phyloP scores from a whole-genome alignment of 2,329 filamentous ascomycete genomes.

The Xylariaceae sp. region DNA sequence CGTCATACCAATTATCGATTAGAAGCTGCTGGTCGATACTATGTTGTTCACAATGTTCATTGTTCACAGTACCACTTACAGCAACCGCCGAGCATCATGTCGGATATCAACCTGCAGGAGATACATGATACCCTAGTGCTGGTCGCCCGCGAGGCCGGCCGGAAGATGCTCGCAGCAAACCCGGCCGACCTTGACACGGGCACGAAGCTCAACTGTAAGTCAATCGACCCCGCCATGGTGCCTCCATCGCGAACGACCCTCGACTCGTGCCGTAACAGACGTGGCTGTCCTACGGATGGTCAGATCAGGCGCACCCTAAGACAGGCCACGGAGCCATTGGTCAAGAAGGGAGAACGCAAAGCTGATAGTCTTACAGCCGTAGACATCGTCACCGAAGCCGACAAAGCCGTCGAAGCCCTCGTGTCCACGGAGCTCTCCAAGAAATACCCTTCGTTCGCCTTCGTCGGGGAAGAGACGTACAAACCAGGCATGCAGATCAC shows the following conservation, averaged over 20 bases:
- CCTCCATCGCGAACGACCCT: slow-evolving; percentile 7
- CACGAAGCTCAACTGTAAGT: slow-evolving; percentile 62
- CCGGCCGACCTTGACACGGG: slow-evolving; percentile 52
- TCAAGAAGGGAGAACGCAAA: neutral
- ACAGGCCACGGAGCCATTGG: neutral
- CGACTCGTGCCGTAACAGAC: too few relatives aligned
- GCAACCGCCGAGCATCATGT: slow-evolving; percentile 34
- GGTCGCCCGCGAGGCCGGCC: slow-evolving; percentile 60
- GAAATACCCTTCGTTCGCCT: slow-evolving; percentile 53
- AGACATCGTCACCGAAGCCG: slow-evolving; percentile 65
- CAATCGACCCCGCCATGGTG: slow-evolving; percentile 15
- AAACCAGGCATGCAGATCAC: slow-evolving; percentile 60
- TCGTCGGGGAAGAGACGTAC: slow-evolving; percentile 77
- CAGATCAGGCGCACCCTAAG: neutral
- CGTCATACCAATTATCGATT: neutral
- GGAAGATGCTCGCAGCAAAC: slow-evolving; percentile 59
- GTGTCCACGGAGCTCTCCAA: slow-evolving; percentile 48
- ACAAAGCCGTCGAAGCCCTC: slow-evolving; percentile 61
- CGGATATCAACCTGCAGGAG: slow-evolving; percentile 53
- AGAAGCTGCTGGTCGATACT: too few relatives aligned
- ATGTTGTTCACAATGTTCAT: too few relatives aligned
- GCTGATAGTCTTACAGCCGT: slow-evolving; percentile 41
- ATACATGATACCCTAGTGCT: slow-evolving; percentile 58
- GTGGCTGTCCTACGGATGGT: neutral
- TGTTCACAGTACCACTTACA: too few relatives aligned